These are phyloP conservation scores for Orbilia oligospora DNA, from an alignment of 2,329 filamentous ascomycete genomes.

Conservation along the genomic window DNA sequence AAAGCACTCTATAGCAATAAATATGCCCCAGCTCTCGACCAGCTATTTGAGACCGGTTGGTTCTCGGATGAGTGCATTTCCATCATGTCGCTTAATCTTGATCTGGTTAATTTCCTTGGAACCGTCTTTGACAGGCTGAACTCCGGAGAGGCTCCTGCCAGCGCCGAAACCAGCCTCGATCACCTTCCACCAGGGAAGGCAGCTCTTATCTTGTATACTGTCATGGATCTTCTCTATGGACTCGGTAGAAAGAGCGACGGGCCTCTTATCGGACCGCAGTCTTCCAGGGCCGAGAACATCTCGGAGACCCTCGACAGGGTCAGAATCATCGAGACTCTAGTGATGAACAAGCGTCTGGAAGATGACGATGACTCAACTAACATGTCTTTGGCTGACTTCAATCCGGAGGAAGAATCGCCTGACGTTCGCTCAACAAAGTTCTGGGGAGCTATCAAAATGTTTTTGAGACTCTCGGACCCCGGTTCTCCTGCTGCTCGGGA, in stretches of 20 bases:
- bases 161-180: constrained; percentile 61
- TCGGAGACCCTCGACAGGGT: constrained; percentile 79
- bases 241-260: constrained; percentile 70
- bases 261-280: constrained; percentile 63
- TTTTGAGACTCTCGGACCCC: constrained; percentile 47
- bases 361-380: constrained; percentile 72
- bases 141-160: constrained; percentile 61
- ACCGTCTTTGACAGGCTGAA: constrained; percentile 63
- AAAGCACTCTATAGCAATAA: constrained; percentile 80
- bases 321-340: constrained; percentile 80
- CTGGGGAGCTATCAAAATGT: constrained; percentile 57
- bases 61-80: constrained; percentile 73
- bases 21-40: constrained; percentile 81
- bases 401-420: constrained; percentile 49
- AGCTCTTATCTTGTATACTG: constrained; percentile 62
- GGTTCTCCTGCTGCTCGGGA: constrained; percentile 51
- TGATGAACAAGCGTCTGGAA: constrained; percentile 80
- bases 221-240: constrained; percentile 65
- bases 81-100: constrained; percentile 69
- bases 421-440: constrained; percentile 46
- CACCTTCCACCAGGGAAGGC: constrained; percentile 62
- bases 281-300: constrained; percentile 70
- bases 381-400: constrained; percentile 38
- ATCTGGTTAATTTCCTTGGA: constrained; percentile 63
- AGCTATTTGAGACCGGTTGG: constrained; percentile 87